Conservation (phyloP, 177 flowering plant genomes). For the Telopea speciosissima region DNA sequence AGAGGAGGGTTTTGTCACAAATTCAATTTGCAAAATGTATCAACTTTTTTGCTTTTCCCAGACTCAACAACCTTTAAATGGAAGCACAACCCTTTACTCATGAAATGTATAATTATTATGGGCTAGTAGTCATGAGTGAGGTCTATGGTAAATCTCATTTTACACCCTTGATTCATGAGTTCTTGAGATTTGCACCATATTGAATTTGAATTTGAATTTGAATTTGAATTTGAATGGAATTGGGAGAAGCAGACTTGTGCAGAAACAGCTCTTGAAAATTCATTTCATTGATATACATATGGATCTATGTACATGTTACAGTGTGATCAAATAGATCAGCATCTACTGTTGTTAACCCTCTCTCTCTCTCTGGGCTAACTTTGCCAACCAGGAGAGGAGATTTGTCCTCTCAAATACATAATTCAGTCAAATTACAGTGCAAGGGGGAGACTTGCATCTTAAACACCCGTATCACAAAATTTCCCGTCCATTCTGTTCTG, state of each 20-base stretch:
- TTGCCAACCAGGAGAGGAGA: conserved; percentile 34
- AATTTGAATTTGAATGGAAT: not conserved
- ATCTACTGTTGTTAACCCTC: conserved; percentile 8
- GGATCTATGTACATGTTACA: conserved; percentile 57
- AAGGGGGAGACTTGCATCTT: conserved; percentile 15
- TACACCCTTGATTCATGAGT: too few relatives aligned
- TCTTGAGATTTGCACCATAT: not conserved
- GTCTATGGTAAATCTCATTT: not conserved
- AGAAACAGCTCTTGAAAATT: conserved; percentile 16
- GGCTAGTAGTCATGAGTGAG: too few relatives aligned
- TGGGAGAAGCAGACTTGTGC: not conserved
- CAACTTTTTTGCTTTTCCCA: not conserved
- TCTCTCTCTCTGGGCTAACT: conserved; percentile 23
- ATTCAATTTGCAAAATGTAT: not conserved
- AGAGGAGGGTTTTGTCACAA: not conserved
- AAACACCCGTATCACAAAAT: conserved; percentile 52
- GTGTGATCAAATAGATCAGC: conserved; percentile 26
- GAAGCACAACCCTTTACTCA: not conserved
- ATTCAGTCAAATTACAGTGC: conserved; percentile 44
- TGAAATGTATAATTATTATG: too few relatives aligned
- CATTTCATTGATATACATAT: conserved; percentile 44
- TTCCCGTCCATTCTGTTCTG: conserved; percentile 78
- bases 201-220: not conserved
- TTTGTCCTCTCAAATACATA: conserved; percentile 14
- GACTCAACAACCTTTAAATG: not conserved